Percentiles rank a stretch among this genome's conserved stretches.
phyloP scores from a whole-genome alignment of 2,329 filamentous ascomycete species.

The Penicillium sp. region DNA sequence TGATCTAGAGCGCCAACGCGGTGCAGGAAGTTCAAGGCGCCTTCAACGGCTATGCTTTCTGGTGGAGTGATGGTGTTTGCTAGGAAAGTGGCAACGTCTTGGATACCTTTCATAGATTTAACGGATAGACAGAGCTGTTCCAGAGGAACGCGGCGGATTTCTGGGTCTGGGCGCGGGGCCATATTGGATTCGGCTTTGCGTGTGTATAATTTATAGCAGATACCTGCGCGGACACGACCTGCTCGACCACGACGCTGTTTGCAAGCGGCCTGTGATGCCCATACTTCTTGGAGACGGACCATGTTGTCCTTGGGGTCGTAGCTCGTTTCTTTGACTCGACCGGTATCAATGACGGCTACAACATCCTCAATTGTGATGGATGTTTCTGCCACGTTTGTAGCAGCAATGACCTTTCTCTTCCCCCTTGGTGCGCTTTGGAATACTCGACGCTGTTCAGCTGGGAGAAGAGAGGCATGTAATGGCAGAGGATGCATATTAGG shows the following conservation, averaged over 20 bases:
- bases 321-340: constrained; percentile 93
- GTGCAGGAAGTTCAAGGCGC: constrained; percentile 73
- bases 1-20: constrained; percentile 88
- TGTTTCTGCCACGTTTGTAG: constrained; percentile 96
- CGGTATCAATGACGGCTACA: constrained; percentile 91
- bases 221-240: constrained; percentile 84
- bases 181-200: constrained; percentile 79
- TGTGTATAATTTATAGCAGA: constrained; percentile 95
- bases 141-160: constrained; percentile 87
- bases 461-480: constrained; percentile 87
- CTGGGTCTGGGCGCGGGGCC: constrained; percentile 84
- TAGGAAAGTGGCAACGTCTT: constrained; percentile 77
- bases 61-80: constrained; percentile 86
- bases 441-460: constrained; percentile 81
- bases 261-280: constrained; percentile 90
- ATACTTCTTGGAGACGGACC: constrained; percentile 89
- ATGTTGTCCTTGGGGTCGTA: constrained; percentile 92
- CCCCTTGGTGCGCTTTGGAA: constrained; percentile 74
- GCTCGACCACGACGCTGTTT: constrained; percentile 93
- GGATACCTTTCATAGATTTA: constrained; percentile 82
- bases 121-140: constrained; percentile 95
- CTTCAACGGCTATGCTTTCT: constrained; percentile 78
- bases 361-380: constrained; percentile 99
- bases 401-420: constrained; percentile 87
- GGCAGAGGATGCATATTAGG: constrained; percentile 74